Evolutionary conservation across 2,329 filamentous ascomycete genomes (phyloP).

Genomic region (Ophioceras dolichostomum): DNA sequence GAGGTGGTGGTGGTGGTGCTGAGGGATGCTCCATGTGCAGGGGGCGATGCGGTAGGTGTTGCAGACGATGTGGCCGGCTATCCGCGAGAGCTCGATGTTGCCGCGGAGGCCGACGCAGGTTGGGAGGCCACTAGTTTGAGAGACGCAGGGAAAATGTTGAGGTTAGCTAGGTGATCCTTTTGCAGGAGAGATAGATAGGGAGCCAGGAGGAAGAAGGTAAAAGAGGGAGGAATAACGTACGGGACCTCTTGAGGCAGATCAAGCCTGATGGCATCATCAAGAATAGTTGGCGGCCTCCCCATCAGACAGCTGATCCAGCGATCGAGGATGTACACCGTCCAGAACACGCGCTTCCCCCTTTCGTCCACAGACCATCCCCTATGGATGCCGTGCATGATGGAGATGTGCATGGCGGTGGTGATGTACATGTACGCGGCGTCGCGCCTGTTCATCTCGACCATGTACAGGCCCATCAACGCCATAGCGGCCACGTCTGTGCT

Average conservation of each 20-base stretch:
- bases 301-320: constrained; percentile 33
- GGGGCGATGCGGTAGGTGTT: constrained; percentile 30
- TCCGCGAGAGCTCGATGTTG: constrained; percentile 31
- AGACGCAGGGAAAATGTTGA: background rate
- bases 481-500: constrained; percentile 30
- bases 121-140: constrained; percentile 25
- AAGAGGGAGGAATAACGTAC: constrained; percentile 18
- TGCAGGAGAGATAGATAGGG: no score
- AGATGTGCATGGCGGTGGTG: constrained; percentile 32
- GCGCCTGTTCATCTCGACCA: constrained; percentile 34
- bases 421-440: constrained; percentile 36
- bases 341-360: constrained; percentile 32
- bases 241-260: constrained; percentile 23
- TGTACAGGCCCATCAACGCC: constrained; percentile 33
- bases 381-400: constrained; percentile 35
- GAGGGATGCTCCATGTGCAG: constrained; percentile 5
- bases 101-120: constrained; percentile 29
- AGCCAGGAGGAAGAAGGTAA: no score
- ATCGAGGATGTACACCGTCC: constrained; percentile 39
- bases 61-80: constrained; percentile 34
- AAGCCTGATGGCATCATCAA: constrained; percentile 33
- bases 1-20: no score
- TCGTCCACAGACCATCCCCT: constrained; percentile 28
- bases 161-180: background rate
- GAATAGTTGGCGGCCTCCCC: constrained; percentile 32